Base-by-base conservation (phyloP, 1,284 basidiomycete genomes). In the Ustilago bromivora region DNA sequence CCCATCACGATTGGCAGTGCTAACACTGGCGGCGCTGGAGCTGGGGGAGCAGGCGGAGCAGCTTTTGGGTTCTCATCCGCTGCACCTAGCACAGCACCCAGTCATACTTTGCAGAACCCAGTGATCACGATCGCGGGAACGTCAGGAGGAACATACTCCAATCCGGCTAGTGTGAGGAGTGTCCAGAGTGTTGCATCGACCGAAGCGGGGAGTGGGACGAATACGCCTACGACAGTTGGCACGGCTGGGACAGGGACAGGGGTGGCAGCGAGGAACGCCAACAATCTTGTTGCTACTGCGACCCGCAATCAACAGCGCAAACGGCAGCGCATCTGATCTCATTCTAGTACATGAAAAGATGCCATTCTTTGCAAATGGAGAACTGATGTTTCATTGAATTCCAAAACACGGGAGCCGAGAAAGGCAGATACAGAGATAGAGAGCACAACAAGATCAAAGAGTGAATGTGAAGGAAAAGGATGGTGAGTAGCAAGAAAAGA, bases 291-390 rank as follows among this genome's bases (percentile, higher is more conserved):
- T 1, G 74, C 74, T 8, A 76, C 69, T 0, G 74, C 74, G 1
- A 72, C 69, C 3, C 54, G 74, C 15, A 76, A 76, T 32, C 69
- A 76, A 35, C 74, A 76, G 31, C 61, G 74, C 13, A 76, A 76
- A 28, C 69, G 74, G 15, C 74, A 76, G 31, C 70, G 69, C 46
- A 71, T 69, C 34, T 73, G n/a, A 43, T 3, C 8, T 60, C 11
- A 35, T n/a, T 28, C 12, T n/a, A 35, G n/a, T 10, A 47, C 41
- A 23, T 13, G n/a, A 9, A 17, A 46, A 13, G 15, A 12, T 12
- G 13, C 40, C 31, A 58, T 12, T 28, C 4, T 38, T 32, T 28
- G 28, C n/a, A 56, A 32, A 40, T n/a, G 43, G 47, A 47, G n/a
- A 35, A 54, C 23, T 54, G 40, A 61, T 61, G 59, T 61, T 61